phyloP scores from a whole-genome alignment of 768 basidiomycete species.

The Suillus occidentalis region DNA sequence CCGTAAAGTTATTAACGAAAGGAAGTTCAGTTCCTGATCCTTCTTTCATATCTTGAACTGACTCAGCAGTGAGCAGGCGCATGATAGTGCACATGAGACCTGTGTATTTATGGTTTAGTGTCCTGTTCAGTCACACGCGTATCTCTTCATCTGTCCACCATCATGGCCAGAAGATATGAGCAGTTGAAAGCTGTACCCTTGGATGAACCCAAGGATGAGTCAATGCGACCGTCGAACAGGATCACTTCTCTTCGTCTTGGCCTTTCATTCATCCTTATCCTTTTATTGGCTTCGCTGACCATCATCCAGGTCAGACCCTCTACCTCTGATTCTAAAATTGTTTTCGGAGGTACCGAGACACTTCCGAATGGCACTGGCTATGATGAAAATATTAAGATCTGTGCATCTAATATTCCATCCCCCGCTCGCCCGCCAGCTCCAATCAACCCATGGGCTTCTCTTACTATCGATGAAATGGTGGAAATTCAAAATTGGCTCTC shows the following conservation, averaged over 20 bases:
- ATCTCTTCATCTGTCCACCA: conserved; percentile 5
- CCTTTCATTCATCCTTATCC: conserved; percentile 12
- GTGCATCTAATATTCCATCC: conserved; percentile 31
- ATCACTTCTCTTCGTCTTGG: conserved; percentile 15
- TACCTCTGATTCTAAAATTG: conserved; percentile 4
- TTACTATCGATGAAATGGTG: conserved; percentile 44
- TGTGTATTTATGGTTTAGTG: background rate
- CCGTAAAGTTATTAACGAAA: background rate
- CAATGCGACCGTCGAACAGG: background rate
- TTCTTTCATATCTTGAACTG: background rate
- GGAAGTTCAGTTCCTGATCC: background rate
- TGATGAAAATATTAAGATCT: conserved; percentile 31
- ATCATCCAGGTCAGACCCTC: conserved; percentile 8
- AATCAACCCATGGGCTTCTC: conserved; percentile 52
- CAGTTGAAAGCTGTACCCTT: conserved; percentile 12
- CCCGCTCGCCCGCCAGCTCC: conserved; percentile 41
- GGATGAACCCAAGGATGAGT: background rate
- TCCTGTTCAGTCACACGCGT: background rate
- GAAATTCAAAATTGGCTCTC: conserved; percentile 48
- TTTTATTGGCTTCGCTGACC: conserved; percentile 15
- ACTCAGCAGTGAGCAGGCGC: no score
- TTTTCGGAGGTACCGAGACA: background rate
- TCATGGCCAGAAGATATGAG: conserved; percentile 23
- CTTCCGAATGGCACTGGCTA: background rate
- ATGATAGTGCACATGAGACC: background rate